Percentiles rank a stretch among this genome's conserved stretches.
Conservation (phyloP, 768 basidiomycete species). For the Candolleomyces aberdarensis region DNA sequence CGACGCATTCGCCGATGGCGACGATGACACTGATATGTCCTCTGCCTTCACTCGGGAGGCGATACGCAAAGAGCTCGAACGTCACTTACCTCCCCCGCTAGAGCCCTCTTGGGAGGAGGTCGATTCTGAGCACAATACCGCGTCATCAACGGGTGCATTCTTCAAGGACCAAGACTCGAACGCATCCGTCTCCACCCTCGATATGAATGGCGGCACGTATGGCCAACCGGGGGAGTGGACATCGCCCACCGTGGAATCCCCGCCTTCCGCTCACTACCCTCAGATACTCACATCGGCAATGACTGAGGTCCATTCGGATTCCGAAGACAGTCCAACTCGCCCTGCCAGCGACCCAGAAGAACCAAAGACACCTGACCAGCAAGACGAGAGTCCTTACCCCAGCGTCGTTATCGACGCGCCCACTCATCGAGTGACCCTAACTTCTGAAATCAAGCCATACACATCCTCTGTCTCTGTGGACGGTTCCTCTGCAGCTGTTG, state of each 20-base stretch:
- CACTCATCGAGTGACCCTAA: conserved; percentile 21
- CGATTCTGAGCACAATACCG: conserved; percentile 20
- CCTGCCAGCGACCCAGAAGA: not conserved
- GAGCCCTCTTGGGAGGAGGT: conserved; percentile 32
- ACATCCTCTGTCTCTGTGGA: not conserved
- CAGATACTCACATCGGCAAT: conserved; percentile 33
- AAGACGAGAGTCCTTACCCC: conserved; percentile 30
- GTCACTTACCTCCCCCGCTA: conserved; percentile 34
- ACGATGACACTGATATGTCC: conserved; percentile 34
- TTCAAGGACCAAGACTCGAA: conserved; percentile 22
- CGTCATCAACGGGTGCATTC: conserved; percentile 32
- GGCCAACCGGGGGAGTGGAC: conserved; percentile 9
- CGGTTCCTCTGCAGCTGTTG: conserved; percentile 1
- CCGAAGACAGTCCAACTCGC: conserved; percentile 2
- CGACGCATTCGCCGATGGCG: conserved; percentile 68
- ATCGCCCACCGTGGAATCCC: conserved; percentile 21
- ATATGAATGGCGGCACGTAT: conserved; percentile 32
- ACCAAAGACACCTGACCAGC: not conserved
- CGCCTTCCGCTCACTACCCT: conserved; percentile 33
- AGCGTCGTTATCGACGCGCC: conserved; percentile 43
- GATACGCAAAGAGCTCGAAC: conserved; percentile 62
- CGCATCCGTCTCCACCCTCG: conserved; percentile 57
- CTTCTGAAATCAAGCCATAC: conserved; percentile 5
- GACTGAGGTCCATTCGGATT: conserved; percentile 19
- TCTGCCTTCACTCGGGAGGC: conserved; percentile 57